Conservation (phyloP, 75 land plant genomes). For the Pinus tabuliformis region DNA sequence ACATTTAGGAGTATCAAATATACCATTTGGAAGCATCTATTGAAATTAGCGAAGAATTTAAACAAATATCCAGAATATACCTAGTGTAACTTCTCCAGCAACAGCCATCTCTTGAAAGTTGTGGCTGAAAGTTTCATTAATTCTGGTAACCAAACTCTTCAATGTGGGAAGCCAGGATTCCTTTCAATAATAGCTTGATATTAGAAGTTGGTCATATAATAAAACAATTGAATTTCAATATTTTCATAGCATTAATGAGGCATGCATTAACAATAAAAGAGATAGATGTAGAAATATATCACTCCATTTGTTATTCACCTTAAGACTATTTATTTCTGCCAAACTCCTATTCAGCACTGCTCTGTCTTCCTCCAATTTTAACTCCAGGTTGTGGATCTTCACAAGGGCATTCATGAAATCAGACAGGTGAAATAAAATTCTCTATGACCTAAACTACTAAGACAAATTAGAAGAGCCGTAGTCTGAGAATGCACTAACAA, state of each 20-base stretch:
- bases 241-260: not conserved
- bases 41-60: not conserved
- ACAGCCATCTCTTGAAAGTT: constrained; percentile 98
- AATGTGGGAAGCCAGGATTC: constrained; percentile 85
- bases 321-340: constrained; percentile 37
- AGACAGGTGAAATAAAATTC: not conserved
- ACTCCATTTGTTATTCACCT: constrained; percentile 24
- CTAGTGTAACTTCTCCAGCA: constrained; percentile 94
- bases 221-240: not conserved
- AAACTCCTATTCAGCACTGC: constrained; percentile 21
- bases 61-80: constrained; percentile 30
- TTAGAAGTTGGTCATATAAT: not conserved
- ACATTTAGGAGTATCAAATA: not conserved
- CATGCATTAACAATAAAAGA: not conserved
- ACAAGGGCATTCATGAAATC: not conserved
- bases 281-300: not conserved
- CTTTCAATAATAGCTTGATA: constrained; percentile 31
- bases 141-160: constrained; percentile 67
- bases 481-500: not conserved
- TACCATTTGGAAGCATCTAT: not conserved
- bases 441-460: not conserved
- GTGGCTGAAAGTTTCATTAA: constrained; percentile 84
- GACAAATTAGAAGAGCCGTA: not conserved
- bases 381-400: constrained; percentile 37
- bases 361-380: constrained; percentile 50